Conservation (phyloP, 148 eudicot species). For the Amaranthus palmeri region DNA sequence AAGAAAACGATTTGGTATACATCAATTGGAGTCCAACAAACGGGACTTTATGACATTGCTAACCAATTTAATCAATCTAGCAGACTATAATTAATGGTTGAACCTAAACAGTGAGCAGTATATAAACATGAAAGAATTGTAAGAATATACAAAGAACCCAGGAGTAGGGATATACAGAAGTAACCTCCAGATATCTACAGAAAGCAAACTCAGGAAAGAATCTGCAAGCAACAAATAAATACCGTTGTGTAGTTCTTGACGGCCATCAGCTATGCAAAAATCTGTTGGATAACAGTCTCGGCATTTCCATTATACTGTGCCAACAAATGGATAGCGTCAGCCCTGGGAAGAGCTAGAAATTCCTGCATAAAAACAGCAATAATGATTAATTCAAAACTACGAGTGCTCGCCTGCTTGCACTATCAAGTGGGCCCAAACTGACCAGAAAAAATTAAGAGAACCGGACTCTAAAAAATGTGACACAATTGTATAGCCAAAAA, state of each 20-base stretch:
- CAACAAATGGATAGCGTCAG: conserved; percentile 87
- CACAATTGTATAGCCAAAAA: not conserved
- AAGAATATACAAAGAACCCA: not conserved
- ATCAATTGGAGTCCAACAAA: conserved; percentile 5
- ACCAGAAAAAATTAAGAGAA: not conserved
- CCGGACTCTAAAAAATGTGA: not conserved
- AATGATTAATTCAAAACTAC: not conserved
- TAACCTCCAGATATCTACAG: conserved; percentile 19
- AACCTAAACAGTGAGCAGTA: conserved; percentile 2
- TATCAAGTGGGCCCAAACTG: not conserved
- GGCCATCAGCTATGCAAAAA: conserved; percentile 45
- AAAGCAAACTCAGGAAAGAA: conserved; percentile 6
- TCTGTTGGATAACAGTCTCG: conserved; percentile 79
- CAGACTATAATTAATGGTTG: conserved; percentile 17
- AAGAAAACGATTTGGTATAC: no score
- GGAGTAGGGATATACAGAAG: not conserved
- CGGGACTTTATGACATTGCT: conserved; percentile 20
- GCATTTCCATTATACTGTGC: conserved; percentile 84
- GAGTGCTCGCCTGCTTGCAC: not conserved
- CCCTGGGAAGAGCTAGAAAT: conserved; percentile 84
- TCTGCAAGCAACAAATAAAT: conserved; percentile 8
- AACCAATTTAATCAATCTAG: conserved; percentile 6
- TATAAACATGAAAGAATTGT: conserved; percentile 28
- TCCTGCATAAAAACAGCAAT: conserved; percentile 45
- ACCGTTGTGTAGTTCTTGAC: not conserved